Conservation (phyloP, 2,329 filamentous ascomycete species). For the Dryadomyces sulphureus region DNA sequence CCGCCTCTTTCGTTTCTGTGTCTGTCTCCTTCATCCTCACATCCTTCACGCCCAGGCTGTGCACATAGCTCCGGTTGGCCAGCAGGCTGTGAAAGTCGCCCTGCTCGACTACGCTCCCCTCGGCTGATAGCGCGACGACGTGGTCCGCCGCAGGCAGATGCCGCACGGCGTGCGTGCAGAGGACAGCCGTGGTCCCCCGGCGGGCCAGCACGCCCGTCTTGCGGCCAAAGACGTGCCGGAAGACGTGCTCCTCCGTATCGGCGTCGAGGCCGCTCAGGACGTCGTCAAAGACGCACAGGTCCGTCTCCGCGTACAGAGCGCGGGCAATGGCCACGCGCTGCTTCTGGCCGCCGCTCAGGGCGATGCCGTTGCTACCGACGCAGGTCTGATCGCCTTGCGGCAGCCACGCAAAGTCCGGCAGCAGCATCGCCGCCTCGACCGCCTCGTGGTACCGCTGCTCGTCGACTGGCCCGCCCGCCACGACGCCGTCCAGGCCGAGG, state of each 20-base stretch:
- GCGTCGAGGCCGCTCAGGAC: constrained; percentile 18
- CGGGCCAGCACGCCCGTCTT: constrained; percentile 1
- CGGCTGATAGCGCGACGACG: constrained; percentile 27
- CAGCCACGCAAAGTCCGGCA: constrained; percentile 16
- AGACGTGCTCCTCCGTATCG: constrained; percentile 25
- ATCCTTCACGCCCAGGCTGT: constrained; percentile 18
- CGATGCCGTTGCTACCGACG: constrained; percentile 21
- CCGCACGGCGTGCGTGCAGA: constrained; percentile 24
- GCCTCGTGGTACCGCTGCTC: constrained; percentile 15
- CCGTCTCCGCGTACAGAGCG: constrained; percentile 12
- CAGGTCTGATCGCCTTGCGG: constrained; percentile 20
- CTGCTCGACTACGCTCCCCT: constrained; percentile 28
- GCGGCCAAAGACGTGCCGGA: constrained; percentile 21
- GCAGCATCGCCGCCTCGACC: constrained; percentile 17
- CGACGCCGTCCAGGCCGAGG: constrained; percentile 10
- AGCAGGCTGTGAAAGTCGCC: constrained; percentile 23
- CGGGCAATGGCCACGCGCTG: constrained; percentile 15
- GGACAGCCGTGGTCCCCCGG: constrained; percentile 10
- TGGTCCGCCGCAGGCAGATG: constrained; percentile 27
- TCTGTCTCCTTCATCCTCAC: not conserved
- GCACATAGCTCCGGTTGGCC: constrained; percentile 22
- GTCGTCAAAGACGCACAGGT: constrained; percentile 12
- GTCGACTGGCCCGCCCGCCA: constrained; percentile 8
- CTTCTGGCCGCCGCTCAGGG: constrained; percentile 22
- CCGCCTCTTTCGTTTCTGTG: not conserved